Evolutionary conservation across 2,329 filamentous ascomycete species (phyloP).

Genomic region (Proliferodiscus dingleyae): DNA sequence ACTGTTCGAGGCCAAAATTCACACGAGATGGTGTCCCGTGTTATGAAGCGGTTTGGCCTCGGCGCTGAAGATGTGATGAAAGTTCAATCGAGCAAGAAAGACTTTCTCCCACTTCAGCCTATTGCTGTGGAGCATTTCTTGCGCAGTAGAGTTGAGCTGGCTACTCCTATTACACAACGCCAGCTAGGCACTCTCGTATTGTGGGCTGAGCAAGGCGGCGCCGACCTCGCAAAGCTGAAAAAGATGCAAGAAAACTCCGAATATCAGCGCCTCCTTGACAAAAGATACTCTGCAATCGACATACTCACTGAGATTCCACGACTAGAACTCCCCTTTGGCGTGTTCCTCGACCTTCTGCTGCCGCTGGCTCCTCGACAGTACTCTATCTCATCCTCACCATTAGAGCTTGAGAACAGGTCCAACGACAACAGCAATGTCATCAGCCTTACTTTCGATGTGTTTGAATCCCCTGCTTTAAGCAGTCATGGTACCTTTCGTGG

Average conservation of each 20-base stretch:
- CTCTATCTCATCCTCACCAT: slow-evolving; percentile 3
- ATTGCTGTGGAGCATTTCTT: background rate
- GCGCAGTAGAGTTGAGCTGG: slow-evolving; percentile 1
- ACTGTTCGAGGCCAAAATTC: slow-evolving; percentile 46
- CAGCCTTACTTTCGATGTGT: background rate
- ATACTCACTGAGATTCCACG: background rate
- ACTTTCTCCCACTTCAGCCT: background rate
- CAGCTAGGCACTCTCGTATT: background rate
- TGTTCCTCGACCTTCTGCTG: slow-evolving; percentile 1
- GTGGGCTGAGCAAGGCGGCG: background rate
- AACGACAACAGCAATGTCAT: background rate
- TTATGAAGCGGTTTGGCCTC: slow-evolving; percentile 23
- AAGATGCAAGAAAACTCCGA: no score
- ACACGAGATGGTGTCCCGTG: background rate
- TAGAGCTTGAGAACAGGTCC: background rate
- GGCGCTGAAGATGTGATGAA: background rate
- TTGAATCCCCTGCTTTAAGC: background rate
- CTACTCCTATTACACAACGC: slow-evolving; percentile 3
- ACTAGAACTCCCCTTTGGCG: background rate
- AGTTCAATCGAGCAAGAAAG: background rate
- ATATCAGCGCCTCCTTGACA: slow-evolving; percentile 1
- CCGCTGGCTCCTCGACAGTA: background rate
- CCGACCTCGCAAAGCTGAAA: background rate
- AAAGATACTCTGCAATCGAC: slow-evolving; percentile 3
- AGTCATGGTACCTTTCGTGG: slow-evolving; percentile 27